These are phyloP conservation scores for Aspergillus biplanus DNA, from an alignment of 495 filamentous ascomycete genomes.

Conservation along the genomic window DNA sequence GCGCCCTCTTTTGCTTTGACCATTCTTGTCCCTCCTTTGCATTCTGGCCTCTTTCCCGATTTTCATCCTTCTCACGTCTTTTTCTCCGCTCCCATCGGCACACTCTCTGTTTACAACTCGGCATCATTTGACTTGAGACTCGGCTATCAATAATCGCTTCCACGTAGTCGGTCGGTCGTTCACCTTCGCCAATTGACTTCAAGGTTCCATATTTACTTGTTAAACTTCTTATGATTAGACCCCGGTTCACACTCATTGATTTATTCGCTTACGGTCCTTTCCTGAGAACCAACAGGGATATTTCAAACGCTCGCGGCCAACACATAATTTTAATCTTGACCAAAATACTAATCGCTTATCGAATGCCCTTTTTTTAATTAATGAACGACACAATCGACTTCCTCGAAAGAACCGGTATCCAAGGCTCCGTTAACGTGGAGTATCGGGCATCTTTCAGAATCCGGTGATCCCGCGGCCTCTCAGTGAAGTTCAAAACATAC, in stretches of 20 bases:
- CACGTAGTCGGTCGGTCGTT: too few relatives aligned
- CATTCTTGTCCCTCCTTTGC: conserved; percentile 23
- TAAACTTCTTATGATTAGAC: neutral
- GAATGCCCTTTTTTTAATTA: too few relatives aligned
- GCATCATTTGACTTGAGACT: too few relatives aligned
- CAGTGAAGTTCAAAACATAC: too few relatives aligned
- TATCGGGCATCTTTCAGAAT: too few relatives aligned
- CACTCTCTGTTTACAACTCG: too few relatives aligned
- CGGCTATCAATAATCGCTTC: too few relatives aligned
- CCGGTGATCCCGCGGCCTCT: too few relatives aligned
- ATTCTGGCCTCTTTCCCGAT: neutral
- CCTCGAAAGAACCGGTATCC: too few relatives aligned
- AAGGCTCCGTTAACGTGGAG: too few relatives aligned
- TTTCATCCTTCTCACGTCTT: neutral
- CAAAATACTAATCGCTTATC: neutral
- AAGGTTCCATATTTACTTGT: neutral
- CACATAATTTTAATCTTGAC: neutral
- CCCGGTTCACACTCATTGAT: neutral
- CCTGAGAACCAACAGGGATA: neutral
- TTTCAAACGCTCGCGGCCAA: neutral
- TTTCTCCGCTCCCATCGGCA: neutral
- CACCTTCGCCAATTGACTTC: neutral
- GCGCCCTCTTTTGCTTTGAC: conserved; percentile 4
- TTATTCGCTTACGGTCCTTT: conserved; percentile 6
- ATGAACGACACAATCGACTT: too few relatives aligned